Evolutionary conservation across 164 flowering plant genomes (phyloP).

Genomic region (Houttuynia cordata): DNA sequence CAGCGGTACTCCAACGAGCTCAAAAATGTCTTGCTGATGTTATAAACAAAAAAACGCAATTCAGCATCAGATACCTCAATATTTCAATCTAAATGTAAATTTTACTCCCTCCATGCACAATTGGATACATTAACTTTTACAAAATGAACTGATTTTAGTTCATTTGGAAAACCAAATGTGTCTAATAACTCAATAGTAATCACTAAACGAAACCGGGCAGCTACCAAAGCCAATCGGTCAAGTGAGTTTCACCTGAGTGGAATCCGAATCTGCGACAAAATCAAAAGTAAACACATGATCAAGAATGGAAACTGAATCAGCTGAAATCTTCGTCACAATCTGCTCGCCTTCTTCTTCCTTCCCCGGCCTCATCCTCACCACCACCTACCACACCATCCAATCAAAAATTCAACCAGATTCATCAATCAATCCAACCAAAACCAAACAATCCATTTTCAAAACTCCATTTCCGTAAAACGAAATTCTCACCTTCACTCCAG

Average conservation of each 20-base stretch:
- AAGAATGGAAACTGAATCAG: conserved; percentile 55
- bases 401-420: neutral
- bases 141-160: too few relatives aligned
- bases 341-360: conserved; percentile 65
- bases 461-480: too few relatives aligned
- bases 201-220: too few relatives aligned
- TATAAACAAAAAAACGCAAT: neutral
- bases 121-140: too few relatives aligned
- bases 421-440: too few relatives aligned
- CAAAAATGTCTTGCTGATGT: conserved; percentile 62
- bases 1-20: conserved; percentile 79
- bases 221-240: too few relatives aligned
- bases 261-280: conserved; percentile 60
- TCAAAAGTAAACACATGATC: conserved; percentile 80
- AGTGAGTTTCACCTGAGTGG: conserved; percentile 53
- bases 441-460: too few relatives aligned
- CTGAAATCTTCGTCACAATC: conserved; percentile 49
- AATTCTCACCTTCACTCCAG: conserved; percentile 90
- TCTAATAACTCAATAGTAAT: too few relatives aligned
- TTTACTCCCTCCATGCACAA: too few relatives aligned
- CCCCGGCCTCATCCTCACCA: conserved; percentile 80
- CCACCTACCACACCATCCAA: conserved; percentile 30
- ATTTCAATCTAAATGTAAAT: too few relatives aligned
- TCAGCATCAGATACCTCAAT: neutral
- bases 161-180: too few relatives aligned